phyloP scores from a whole-genome alignment of 116 monocot species.

The Thalassia testudinum region DNA sequence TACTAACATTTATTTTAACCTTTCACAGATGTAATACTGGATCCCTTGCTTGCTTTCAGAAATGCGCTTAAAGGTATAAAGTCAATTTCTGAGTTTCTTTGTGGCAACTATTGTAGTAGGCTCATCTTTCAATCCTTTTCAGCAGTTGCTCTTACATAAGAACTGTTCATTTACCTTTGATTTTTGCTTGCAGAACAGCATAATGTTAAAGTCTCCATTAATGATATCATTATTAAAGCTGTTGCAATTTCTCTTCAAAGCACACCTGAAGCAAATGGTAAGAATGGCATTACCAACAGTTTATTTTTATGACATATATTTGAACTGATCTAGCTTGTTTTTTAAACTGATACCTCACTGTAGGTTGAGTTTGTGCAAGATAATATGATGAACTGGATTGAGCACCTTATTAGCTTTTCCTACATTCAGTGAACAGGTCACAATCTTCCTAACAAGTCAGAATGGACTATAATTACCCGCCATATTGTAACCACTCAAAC shows the following conservation, averaged over 20 bases:
- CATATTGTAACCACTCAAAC: too few species aligned
- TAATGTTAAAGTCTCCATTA: slow-evolving; percentile 90
- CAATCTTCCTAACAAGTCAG: too few species aligned
- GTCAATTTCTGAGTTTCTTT: background rate
- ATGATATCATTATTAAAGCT: slow-evolving; percentile 94
- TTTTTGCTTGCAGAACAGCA: slow-evolving; percentile 69
- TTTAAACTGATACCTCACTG: too few species aligned
- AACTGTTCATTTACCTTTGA: background rate
- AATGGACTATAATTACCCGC: too few species aligned
- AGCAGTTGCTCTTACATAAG: background rate
- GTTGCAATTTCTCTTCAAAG: slow-evolving; percentile 73
- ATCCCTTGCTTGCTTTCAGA: slow-evolving; percentile 81
- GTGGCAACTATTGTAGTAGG: background rate
- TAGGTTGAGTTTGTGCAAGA: too few species aligned
- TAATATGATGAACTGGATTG: too few species aligned
- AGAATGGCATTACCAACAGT: slow-evolving; percentile 1
- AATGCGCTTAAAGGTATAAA: slow-evolving; percentile 69
- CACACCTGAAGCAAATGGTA: slow-evolving; percentile 96
- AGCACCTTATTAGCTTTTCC: too few species aligned
- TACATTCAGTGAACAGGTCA: too few species aligned
- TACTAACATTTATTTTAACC: background rate
- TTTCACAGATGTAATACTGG: slow-evolving; percentile 63
- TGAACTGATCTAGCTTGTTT: too few species aligned
- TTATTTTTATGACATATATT: too few species aligned
- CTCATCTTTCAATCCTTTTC: slow-evolving; percentile 1